phyloP scores from a whole-genome alignment of 1,139 yeast genomes.

The Meyerozyma elateridarum region DNA sequence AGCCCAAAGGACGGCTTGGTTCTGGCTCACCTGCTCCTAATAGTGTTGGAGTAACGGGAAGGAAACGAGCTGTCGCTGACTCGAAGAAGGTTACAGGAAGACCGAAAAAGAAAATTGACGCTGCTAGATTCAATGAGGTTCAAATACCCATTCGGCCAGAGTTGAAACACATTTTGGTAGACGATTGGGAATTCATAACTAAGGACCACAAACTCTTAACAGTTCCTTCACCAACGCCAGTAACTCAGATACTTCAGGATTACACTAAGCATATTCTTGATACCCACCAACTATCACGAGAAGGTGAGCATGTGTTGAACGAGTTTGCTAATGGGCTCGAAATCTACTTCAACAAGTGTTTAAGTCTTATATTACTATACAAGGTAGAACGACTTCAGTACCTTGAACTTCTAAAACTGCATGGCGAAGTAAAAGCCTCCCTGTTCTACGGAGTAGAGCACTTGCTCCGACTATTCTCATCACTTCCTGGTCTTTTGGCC shows the following conservation, averaged over 20 bases:
- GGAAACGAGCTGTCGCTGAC: conserved; percentile 6
- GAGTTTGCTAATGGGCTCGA: conserved; percentile 70
- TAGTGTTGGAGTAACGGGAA: conserved; percentile 4
- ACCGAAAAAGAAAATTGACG: conserved; percentile 1
- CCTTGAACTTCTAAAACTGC: conserved; percentile 42
- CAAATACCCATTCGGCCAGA: conserved; percentile 54
- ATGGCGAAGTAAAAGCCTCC: conserved; percentile 24
- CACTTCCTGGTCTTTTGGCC: conserved; percentile 75
- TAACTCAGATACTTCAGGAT: conserved; percentile 46
- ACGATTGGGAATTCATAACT: conserved; percentile 91
- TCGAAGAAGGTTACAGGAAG: not conserved
- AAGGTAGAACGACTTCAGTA: conserved; percentile 83
- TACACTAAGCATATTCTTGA: conserved; percentile 34
- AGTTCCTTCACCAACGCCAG: conserved; percentile 54
- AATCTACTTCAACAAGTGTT: conserved; percentile 70
- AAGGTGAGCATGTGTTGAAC: conserved; percentile 43
- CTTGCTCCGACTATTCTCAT: conserved; percentile 64
- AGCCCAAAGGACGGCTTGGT: conserved; percentile 8
- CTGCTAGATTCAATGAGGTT: conserved; percentile 32
- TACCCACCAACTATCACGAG: conserved; percentile 20
- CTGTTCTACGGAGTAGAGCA: conserved; percentile 75
- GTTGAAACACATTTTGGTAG: conserved; percentile 69
- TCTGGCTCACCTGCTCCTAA: conserved; percentile 7
- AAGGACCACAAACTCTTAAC: conserved; percentile 66
- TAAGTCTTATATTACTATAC: conserved; percentile 72